Evolutionary conservation across 345 rosid genomes (phyloP).

Genomic region (Brassica cretica): DNA sequence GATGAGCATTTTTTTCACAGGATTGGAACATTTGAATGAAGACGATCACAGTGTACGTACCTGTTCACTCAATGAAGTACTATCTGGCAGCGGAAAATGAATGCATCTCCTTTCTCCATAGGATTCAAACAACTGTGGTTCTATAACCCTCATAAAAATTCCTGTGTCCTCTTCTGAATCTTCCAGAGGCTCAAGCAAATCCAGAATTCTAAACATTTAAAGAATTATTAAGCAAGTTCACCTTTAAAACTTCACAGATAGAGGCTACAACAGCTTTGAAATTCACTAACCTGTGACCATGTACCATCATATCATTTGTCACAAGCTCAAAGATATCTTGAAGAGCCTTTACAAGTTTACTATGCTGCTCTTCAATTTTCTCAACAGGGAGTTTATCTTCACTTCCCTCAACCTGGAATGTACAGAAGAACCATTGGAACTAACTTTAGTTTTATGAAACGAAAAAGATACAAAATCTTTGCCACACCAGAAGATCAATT

Average conservation of each 20-base stretch:
- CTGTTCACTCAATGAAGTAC: constrained; percentile 69
- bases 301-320: constrained; percentile 79
- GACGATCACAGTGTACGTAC: constrained; percentile 48
- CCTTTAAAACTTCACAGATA: neutral
- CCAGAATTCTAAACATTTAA: constrained; percentile 52
- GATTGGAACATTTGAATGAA: neutral
- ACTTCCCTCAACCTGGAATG: constrained; percentile 35
- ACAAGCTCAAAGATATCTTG: constrained; percentile 93
- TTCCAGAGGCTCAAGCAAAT: constrained; percentile 43
- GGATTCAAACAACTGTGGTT: constrained; percentile 75
- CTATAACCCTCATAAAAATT: constrained; percentile 49
- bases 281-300: constrained; percentile 62
- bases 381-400: constrained; percentile 49
- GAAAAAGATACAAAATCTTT: neutral
- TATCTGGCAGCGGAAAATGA: constrained; percentile 81
- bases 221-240: constrained; percentile 6
- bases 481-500: constrained; percentile 37
- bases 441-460: constrained; percentile 7
- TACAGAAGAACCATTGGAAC: constrained; percentile 22
- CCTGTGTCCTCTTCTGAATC: constrained; percentile 42
- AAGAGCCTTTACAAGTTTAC: constrained; percentile 71
- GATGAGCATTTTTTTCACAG: constrained; percentile 13
- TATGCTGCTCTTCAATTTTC: constrained; percentile 56
- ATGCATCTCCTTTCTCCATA: constrained; percentile 50
- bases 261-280: neutral